Base-by-base conservation (phyloP, 2,329 filamentous ascomycete species). In the Alternaria dauci region DNA sequence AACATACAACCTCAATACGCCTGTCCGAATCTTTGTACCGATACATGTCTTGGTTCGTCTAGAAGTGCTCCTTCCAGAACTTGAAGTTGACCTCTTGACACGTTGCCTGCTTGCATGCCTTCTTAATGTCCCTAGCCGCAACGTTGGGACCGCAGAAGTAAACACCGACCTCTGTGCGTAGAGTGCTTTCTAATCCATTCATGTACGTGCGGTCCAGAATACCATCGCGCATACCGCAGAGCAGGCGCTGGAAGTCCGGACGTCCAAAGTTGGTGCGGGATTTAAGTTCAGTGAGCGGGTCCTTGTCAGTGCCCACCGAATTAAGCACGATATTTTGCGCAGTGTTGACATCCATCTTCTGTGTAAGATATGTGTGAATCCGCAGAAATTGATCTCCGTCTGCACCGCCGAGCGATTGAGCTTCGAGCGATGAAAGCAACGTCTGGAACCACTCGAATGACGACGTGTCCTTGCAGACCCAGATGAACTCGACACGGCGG, bases 361-460 rank as follows among this genome's bases (percentile, higher is more conserved):
- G 94, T 1, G 95, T 99, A 38, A 99, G 90, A 76, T 97, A 99
- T 1, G 94, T 98, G 83, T 99, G 95, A 68, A 99, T 99, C 78
- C 94, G 93, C 72, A 99, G 84, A 86, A 99, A 99, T 74, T 98
- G 93, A 46, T 88, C 87, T 68, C 88, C 88, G 58, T 89, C 89
- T 1, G 72, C 62, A 7, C 76, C 78, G 71, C 89, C 86, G 60
- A 87, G 85, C 51, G 91, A 94, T 77, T 99, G 95, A 36, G 89
- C 85, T 80, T 99, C 95, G 23, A 99, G 90, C 0, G 92, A 96
- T 0, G 91, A 92, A 16, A 99, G 87, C 1, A 99, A 88, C 1
- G 91, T 93, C 78, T 99, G 95, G 84, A 99, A 98, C 95, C 95
- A 99, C 81, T 98, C 95, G 74, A 99, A 99, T 0, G 94, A 97